Conservation (phyloP, 2,329 filamentous ascomycete species). For the Clarireedia monteithiana region DNA sequence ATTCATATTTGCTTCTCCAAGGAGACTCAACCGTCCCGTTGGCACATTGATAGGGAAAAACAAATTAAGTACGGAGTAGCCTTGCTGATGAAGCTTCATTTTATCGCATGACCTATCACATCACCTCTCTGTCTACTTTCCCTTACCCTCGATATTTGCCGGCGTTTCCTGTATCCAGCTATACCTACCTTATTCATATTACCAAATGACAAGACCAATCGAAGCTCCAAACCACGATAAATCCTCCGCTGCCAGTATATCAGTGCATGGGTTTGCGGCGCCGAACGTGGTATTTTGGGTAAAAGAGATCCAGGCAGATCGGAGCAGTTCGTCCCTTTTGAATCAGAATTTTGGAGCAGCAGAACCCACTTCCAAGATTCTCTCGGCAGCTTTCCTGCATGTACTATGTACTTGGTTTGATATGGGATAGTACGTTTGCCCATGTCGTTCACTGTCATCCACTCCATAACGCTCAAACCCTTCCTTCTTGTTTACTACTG, state of each 20-base stretch:
- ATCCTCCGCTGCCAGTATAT: not conserved
- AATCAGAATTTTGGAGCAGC: not conserved
- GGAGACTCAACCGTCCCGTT: not conserved
- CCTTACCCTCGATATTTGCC: not conserved
- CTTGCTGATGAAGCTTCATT: not conserved
- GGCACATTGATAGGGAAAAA: too few species aligned
- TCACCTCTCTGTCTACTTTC: not conserved
- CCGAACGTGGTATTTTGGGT: slow-evolving; percentile 3
- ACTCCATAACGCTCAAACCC: not conserved
- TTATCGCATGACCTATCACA: not conserved
- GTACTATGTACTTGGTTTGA: not conserved
- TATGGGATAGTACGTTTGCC: not conserved
- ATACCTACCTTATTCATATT: not conserved
- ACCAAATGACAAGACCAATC: not conserved
- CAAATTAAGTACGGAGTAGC: too few species aligned
- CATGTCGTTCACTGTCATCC: not conserved
- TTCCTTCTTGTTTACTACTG: not conserved
- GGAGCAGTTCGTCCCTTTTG: slow-evolving; percentile 1
- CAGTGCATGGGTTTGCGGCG: not conserved
- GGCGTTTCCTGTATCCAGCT: not conserved
- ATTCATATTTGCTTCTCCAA: not conserved
- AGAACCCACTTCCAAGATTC: not conserved
- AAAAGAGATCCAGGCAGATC: not conserved
- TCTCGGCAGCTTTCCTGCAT: slow-evolving; percentile 3
- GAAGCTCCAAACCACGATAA: not conserved